Conservation (phyloP, 208 protist genomes). For the Willaertia magna region DNA sequence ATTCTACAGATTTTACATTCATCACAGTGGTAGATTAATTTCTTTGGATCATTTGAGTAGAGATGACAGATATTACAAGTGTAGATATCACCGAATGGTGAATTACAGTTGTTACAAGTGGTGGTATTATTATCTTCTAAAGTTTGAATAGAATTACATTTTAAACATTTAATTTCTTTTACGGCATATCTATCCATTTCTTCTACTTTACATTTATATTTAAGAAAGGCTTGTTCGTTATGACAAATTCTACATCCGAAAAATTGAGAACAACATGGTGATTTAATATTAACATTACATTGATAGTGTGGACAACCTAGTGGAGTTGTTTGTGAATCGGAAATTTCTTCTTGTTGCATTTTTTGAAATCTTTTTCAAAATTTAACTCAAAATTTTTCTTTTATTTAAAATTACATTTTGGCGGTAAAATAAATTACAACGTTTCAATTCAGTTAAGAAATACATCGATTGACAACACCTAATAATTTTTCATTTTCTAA, state of each 20-base stretch:
- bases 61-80: not conserved
- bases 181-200: not conserved
- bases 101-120: not conserved
- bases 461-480: conserved; percentile 38
- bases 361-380: too few relatives aligned
- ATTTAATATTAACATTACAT: not conserved
- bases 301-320: not conserved
- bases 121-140: not conserved
- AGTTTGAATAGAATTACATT: not conserved
- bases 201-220: not conserved
- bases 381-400: too few relatives aligned
- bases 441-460: not conserved
- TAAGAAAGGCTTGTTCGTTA: not conserved
- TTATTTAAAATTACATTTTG: too few relatives aligned
- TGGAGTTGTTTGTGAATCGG: too few relatives aligned
- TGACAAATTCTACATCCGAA: not conserved
- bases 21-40: not conserved
- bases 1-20: not conserved
- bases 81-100: not conserved
- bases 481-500: conserved; percentile 83
- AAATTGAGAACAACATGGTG: not conserved
- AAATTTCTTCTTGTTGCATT: too few relatives aligned
- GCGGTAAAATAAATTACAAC: too few relatives aligned
- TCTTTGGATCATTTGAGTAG: not conserved
- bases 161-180: not conserved